These are phyloP conservation scores for Parmales sp. DNA, from an alignment of 108 stramenopile species.

Conservation along the genomic window DNA sequence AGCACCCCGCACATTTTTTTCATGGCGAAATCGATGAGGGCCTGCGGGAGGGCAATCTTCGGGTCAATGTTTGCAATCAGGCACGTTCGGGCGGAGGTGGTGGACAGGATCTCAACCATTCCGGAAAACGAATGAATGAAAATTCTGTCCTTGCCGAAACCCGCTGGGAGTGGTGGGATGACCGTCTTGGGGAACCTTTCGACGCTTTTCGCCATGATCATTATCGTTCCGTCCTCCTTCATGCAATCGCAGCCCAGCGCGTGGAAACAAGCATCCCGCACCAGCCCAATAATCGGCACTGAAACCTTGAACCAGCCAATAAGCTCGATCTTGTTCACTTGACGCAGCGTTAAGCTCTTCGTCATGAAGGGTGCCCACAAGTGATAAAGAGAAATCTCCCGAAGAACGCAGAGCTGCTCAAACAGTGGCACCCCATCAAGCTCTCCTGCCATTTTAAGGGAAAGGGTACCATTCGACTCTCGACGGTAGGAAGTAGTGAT, in stretches of 20 bases:
- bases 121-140: conserved; percentile 60
- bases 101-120: conserved; percentile 53
- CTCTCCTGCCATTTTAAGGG: conserved; percentile 66
- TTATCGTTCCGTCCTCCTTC: conserved; percentile 60
- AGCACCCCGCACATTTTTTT: conserved; percentile 78
- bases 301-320: conserved; percentile 66
- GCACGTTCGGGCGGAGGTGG: conserved; percentile 57
- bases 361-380: conserved; percentile 80
- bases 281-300: conserved; percentile 50
- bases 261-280: conserved; percentile 61
- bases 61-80: conserved; percentile 84
- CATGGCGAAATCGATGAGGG: conserved; percentile 78
- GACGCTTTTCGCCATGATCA: conserved; percentile 65
- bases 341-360: conserved; percentile 42
- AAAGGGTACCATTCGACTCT: conserved; percentile 53
- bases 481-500: conserved; percentile 65
- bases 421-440: conserved; percentile 60
- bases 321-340: conserved; percentile 64
- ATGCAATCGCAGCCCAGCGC: conserved; percentile 84
- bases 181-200: conserved; percentile 25
- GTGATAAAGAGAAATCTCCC: conserved; percentile 78
- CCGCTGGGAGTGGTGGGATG: conserved; percentile 54
- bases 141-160: conserved; percentile 63
- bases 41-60: conserved; percentile 64
- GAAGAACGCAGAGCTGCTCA: conserved; percentile 79